Evolutionary conservation across 495 filamentous ascomycete genomes (phyloP), one percentile per base, ranked within the genome.

Genomic region (Lophiostoma macrostomum): DNA sequence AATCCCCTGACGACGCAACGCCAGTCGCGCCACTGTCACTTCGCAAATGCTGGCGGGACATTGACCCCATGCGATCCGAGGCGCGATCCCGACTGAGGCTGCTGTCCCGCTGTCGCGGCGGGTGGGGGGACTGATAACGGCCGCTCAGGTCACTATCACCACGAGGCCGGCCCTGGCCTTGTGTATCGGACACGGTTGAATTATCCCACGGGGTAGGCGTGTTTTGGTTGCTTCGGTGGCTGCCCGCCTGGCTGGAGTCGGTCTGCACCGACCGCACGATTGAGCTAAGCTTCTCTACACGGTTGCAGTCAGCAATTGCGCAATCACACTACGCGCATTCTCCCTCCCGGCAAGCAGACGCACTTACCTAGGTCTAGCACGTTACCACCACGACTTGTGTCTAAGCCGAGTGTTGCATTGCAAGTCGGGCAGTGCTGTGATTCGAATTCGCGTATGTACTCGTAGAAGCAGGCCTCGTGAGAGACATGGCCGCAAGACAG

Each of bases 391-490:
- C 93, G 81, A 68, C 90, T 97, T 4, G 91, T 94, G 71, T 99
- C 93, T 39, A 99, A 73, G 24, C 91, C 90, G 20, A 99, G 71
- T 28, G 94, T 90, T 50, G 88, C 87, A 77, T 96, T 88, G 70
- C 93, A 99, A 55, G 88, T 86, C 30, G 93, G 93, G 69, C 93
- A 99, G 67, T 86, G 90, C 62, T 99, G 90, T 32, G 88, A 89
- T 58, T 99, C 94, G 54, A 88, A 87, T 67, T 95, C 91, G 54
- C 89, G 87, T 60, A 99, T 93, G 64, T 90, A 96, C 71, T 99
- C 94, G 71, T 97, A 99, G 69, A 99, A 99, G 71, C 93, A 99
- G 16, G 94, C 94, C 68, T 97, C 93, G 65, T 99, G 93, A 13
- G 91, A 88, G 28, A 99, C 94, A 68, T 99, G 93, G 10, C 82